A percentile compares a stretch with the other conserved stretches of the same genome.
These are phyloP conservation scores for Ceratocystis destructans DNA, from an alignment of 2,329 filamentous ascomycete species.

Conservation along the genomic window DNA sequence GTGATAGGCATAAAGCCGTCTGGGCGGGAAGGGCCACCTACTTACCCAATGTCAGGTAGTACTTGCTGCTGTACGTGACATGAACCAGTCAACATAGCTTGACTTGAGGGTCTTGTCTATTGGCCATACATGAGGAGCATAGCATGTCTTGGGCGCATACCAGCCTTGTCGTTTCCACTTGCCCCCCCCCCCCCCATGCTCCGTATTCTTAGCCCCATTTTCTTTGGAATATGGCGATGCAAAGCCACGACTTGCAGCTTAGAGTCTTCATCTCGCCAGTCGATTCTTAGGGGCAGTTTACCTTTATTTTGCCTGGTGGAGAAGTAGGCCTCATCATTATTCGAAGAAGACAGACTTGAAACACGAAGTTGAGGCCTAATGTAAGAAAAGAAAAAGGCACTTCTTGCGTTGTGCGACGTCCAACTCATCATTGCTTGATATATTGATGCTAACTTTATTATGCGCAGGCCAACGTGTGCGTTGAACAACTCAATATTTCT, in stretches of 20 bases:
- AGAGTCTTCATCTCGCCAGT: not conserved
- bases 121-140: not conserved
- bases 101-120: not conserved
- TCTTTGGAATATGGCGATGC: not conserved
- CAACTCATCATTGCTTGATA: not conserved
- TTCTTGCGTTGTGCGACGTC: not conserved
- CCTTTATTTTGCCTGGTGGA: no score
- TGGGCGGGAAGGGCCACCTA: not conserved
- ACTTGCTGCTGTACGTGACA: not conserved
- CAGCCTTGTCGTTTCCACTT: not conserved
- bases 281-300: not conserved
- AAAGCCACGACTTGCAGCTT: not conserved
- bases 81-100: no score
- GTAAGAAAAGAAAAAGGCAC: not conserved
- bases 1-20: not conserved
- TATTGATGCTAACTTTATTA: not conserved
- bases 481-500: not conserved
- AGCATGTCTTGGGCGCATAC: not conserved
- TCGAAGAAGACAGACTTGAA: not conserved
- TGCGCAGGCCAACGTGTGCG: not conserved
- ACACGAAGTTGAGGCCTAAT: not conserved
- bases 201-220: not conserved
- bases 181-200: not conserved
- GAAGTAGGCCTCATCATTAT: not conserved
- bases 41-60: not conserved